A percentile compares a stretch with the other conserved stretches of the same genome.
These are phyloP conservation scores for Kazachstania bromeliacearum DNA, from an alignment of 805 yeast genomes.

Conservation along the genomic window DNA sequence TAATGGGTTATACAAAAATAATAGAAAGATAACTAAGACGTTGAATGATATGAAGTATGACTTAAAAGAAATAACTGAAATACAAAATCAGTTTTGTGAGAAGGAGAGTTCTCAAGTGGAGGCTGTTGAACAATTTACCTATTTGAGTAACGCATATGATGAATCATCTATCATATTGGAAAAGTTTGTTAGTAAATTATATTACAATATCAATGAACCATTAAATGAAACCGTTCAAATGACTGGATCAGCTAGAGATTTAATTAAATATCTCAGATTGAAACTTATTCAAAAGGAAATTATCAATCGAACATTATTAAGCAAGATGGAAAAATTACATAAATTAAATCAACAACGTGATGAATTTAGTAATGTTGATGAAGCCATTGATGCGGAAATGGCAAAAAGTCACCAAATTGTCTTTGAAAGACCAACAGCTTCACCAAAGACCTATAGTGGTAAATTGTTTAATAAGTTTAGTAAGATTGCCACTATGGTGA, in stretches of 20 bases:
- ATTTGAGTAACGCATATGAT: constrained; percentile 22
- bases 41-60: constrained; percentile 17
- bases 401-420: constrained; percentile 14
- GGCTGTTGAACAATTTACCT: constrained; percentile 20
- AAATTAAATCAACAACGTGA: constrained; percentile 21
- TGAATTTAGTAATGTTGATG: constrained; percentile 18
- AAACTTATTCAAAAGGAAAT: constrained; percentile 25
- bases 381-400: constrained; percentile 16
- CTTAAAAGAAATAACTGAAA: constrained; percentile 22
- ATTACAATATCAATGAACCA: constrained; percentile 28
- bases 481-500: constrained; percentile 25
- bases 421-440: constrained; percentile 10
- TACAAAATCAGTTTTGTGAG: constrained; percentile 18
- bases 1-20: constrained; percentile 24
- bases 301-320: constrained; percentile 16
- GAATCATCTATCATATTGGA: constrained; percentile 20
- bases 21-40: constrained; percentile 22
- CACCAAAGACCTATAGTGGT: constrained; percentile 18
- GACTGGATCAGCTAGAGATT: constrained; percentile 25
- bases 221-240: constrained; percentile 25
- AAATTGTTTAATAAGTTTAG: constrained; percentile 21
- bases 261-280: constrained; percentile 25
- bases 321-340: constrained; percentile 18
- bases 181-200: constrained; percentile 21
- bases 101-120: constrained; percentile 19